Base-by-base conservation (phyloP, 345 rosid genomes). In the Arabis alpina region DNA sequence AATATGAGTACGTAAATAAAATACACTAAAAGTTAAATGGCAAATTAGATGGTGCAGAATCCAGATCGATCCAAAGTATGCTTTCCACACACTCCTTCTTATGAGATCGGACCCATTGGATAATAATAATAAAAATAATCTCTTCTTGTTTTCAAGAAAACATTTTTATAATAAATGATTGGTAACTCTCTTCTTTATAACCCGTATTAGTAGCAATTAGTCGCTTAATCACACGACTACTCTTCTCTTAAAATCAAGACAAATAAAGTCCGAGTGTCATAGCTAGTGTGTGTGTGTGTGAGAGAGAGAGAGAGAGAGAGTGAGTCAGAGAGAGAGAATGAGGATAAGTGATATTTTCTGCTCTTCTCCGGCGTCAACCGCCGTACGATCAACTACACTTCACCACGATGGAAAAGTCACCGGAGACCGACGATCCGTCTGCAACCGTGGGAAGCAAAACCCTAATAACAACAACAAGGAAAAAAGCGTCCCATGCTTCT, bases 291-390 rank as follows among this genome's bases (percentile, higher is more conserved):
- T 51, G 49, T 14, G 43, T 14, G 25, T 42, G 49, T 9, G 52
- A 85, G 75, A 81, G 23, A 30, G 24, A 60, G 41, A 59, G 0
- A 54, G 10, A 28, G 42, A 89, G 77, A 79, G 62, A 37, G 86
- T 89, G 98, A 89, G 86, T 19, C 23, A 59, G 0, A 54, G 10
- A 28, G 42, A 89, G 78, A 79, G 62, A 37, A 88, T 89, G 98
- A 89, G 86, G 73, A 50, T 75, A 57, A 75, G 84, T 80, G 91
- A 91, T 80, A 10, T 93, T 51, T 82, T 93, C 80, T 76, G 97
- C 72, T 76, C 91, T 52, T 89, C 96, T 62, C 91, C 92, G 14
- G 82, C 94, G 30, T 89, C 98, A 61, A 91, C 97, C 7, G 96
- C 96, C 61, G 79, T 91, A 61, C 80, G 93, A 70, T 44, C 87